Conservation (phyloP, 345 rosid species). For the Streptanthus diversifolius region DNA sequence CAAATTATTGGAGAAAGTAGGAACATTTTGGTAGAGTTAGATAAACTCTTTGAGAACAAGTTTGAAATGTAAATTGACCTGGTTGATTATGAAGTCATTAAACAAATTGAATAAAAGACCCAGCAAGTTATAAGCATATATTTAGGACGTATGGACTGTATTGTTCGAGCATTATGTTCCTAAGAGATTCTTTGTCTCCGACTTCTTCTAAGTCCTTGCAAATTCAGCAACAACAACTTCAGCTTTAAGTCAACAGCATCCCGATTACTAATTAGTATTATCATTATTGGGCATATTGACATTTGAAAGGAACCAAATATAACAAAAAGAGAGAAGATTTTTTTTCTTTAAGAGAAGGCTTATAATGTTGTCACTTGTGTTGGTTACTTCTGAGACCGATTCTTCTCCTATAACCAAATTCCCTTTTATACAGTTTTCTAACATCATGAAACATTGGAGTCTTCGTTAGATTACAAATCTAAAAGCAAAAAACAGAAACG, state of each 20-base stretch:
- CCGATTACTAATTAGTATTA: background rate
- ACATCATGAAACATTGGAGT: conserved; percentile 4
- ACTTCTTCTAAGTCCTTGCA: conserved; percentile 33
- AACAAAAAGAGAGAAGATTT: background rate
- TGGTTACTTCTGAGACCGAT: conserved; percentile 29
- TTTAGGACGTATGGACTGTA: background rate
- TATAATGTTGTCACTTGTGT: conserved; percentile 27
- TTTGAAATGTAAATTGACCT: conserved; percentile 3
- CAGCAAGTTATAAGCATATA: background rate
- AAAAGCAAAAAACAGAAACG: background rate
- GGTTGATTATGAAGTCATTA: background rate
- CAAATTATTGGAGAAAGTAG: background rate
- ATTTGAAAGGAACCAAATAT: background rate
- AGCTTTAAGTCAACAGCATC: background rate
- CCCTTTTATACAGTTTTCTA: conserved; percentile 4
- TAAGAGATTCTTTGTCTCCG: conserved; percentile 18
- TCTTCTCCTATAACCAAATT: conserved; percentile 23
- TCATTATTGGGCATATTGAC: background rate
- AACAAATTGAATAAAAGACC: background rate
- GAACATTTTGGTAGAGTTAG: conserved; percentile 1
- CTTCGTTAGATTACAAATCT: background rate
- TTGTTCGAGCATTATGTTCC: background rate
- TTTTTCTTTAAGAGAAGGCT: background rate
- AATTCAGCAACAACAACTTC: background rate
- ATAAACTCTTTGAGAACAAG: background rate